Percentiles rank a stretch among this genome's conserved stretches.
phyloP scores from a whole-genome alignment of 2,329 filamentous ascomycete genomes.

The Fusarium pseudocircinatum region DNA sequence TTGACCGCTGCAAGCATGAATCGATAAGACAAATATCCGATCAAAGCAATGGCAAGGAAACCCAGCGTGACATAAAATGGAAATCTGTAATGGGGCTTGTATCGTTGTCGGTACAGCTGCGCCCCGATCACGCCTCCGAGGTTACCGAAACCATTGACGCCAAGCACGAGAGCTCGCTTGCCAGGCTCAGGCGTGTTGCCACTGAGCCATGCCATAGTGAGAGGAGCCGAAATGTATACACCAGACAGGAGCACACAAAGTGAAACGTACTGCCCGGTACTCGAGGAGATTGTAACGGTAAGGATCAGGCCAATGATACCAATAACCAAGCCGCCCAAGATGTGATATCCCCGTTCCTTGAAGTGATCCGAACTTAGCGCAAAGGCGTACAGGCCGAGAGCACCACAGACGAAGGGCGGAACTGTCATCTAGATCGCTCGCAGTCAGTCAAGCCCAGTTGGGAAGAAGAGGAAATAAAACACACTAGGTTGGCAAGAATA shows the following conservation, averaged over 20 bases:
- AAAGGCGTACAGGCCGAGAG: constrained; percentile 41
- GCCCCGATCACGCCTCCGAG: constrained; percentile 41
- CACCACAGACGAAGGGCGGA: constrained; percentile 42
- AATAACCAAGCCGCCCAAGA: constrained; percentile 36
- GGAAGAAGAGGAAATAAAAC: not conserved
- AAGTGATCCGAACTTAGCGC: constrained; percentile 40
- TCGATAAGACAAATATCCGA: constrained; percentile 39
- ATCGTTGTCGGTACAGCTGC: constrained; percentile 40
- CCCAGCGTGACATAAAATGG: constrained; percentile 42
- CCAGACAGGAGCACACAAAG: constrained; percentile 41
- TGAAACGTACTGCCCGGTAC: constrained; percentile 36
- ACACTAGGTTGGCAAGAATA: constrained; percentile 41
- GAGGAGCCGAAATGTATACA: constrained; percentile 40
- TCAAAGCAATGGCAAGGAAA: constrained; percentile 33
- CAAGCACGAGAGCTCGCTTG: constrained; percentile 42
- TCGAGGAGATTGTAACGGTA: constrained; percentile 37
- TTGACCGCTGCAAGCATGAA: constrained; percentile 36
- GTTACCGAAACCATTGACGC: constrained; percentile 44
- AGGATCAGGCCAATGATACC: constrained; percentile 39
- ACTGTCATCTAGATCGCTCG: constrained; percentile 38
- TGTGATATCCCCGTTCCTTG: constrained; percentile 42
- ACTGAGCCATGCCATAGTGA: constrained; percentile 43
- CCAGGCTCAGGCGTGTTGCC: constrained; percentile 44
- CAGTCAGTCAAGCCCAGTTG: not conserved
- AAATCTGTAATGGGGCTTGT: constrained; percentile 36